Evolutionary conservation across 2,329 filamentous ascomycete genomes (phyloP).

Genomic region (Nemania abortiva): DNA sequence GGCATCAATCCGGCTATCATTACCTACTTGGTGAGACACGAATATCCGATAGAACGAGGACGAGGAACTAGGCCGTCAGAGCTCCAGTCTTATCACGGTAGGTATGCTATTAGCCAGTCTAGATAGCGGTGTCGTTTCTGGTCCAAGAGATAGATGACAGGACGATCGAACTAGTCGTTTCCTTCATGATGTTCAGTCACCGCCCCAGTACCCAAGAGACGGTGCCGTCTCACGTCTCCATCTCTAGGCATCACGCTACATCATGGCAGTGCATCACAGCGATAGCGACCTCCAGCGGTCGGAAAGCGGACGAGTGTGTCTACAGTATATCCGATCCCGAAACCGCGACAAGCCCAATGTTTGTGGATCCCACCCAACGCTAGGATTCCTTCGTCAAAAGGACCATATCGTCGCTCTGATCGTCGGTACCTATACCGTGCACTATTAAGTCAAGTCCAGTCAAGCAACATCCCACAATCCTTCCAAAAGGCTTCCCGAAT

Average conservation of each 20-base stretch:
- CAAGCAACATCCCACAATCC: constrained; percentile 8
- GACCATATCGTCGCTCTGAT: not conserved
- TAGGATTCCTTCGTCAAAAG: not conserved
- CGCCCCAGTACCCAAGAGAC: not conserved
- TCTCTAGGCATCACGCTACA: not conserved
- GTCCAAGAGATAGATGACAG: not conserved
- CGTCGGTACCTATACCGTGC: not conserved
- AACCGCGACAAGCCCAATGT: not conserved
- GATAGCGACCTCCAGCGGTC: too few species aligned
- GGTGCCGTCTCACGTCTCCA: not conserved
- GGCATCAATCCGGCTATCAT: not conserved
- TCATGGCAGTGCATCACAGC: not conserved
- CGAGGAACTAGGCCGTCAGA: not conserved
- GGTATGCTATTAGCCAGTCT: not conserved
- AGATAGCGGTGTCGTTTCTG: not conserved
- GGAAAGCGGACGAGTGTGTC: not conserved
- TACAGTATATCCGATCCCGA: not conserved
- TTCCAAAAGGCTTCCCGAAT: constrained; percentile 9
- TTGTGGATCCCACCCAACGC: not conserved
- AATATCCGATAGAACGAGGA: not conserved
- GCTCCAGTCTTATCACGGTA: not conserved
- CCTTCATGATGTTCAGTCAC: not conserved
- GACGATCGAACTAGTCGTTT: not conserved
- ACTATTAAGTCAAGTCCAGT: not conserved
- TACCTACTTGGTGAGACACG: not conserved